phyloP scores from a whole-genome alignment of 176 grass and related monocot species.

The Thinopyrum elongatum region DNA sequence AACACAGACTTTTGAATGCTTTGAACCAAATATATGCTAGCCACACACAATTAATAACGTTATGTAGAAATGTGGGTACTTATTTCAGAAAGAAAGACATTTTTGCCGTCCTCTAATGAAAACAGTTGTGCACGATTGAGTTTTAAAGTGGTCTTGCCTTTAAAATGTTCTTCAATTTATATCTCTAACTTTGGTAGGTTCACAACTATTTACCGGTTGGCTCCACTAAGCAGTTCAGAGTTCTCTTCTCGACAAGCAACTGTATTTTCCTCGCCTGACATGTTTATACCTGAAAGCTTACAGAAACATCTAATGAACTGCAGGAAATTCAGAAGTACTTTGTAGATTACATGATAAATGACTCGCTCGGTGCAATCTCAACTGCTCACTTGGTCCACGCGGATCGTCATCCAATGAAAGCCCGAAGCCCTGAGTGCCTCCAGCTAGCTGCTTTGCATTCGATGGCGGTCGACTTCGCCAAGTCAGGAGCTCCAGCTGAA shows the following conservation, averaged over 20 bases:
- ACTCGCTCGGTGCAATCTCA: slow-evolving; percentile 69
- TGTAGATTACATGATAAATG: slow-evolving; percentile 85
- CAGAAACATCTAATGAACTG: slow-evolving; percentile 26
- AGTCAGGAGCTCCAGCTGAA: slow-evolving; percentile 77
- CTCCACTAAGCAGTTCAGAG: neutral
- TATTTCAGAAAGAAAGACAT: neutral
- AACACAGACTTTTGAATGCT: neutral
- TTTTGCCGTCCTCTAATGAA: neutral
- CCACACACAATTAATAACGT: neutral
- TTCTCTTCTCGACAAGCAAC: neutral
- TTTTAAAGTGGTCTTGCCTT: neutral
- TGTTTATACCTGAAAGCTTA: slow-evolving; percentile 9
- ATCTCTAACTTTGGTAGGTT: neutral
- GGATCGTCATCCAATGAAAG: slow-evolving; percentile 67
- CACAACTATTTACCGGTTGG: neutral
- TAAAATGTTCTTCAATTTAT: neutral
- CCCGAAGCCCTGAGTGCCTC: slow-evolving; percentile 69
- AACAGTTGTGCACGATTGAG: neutral
- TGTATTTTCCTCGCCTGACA: neutral
- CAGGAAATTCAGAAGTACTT: slow-evolving; percentile 97
- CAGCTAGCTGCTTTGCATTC: slow-evolving; percentile 80
- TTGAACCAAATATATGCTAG: neutral
- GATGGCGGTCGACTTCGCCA: slow-evolving; percentile 91
- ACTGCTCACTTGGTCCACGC: slow-evolving; percentile 78
- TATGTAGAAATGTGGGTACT: slow-evolving; percentile 2